These are phyloP conservation scores for Cercospora sp. DNA, from an alignment of 2,329 filamentous ascomycete species.

Conservation along the genomic window DNA sequence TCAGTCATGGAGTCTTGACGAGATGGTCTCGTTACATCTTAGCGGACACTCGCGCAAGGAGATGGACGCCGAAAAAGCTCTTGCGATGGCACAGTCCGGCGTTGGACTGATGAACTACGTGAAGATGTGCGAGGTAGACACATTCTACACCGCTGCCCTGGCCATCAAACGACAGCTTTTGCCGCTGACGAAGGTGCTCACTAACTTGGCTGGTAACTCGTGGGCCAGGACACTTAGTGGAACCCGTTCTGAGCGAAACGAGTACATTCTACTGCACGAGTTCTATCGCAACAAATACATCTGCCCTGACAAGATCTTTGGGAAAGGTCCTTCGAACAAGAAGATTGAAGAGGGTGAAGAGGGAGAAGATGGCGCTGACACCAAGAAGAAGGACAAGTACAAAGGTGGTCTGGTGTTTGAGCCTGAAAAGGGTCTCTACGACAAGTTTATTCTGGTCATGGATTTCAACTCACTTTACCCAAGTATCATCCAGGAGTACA, in stretches of 20 bases:
- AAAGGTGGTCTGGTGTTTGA: slow-evolving; percentile 98
- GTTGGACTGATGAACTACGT: slow-evolving; percentile 91
- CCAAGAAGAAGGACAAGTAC: slow-evolving; percentile 98
- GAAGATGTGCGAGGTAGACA: slow-evolving; percentile 90
- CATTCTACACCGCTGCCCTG: slow-evolving; percentile 90
- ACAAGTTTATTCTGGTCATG: slow-evolving; percentile 98
- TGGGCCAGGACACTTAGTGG: slow-evolving; percentile 96
- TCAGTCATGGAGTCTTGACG: slow-evolving; percentile 95
- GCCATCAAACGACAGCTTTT: slow-evolving; percentile 88
- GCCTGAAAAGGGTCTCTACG: slow-evolving; percentile 94
- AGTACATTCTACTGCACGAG: slow-evolving; percentile 97
- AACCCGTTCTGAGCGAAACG: slow-evolving; percentile 94
- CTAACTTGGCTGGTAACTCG: slow-evolving; percentile 94
- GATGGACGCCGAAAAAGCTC: slow-evolving; percentile 80
- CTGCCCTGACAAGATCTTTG: slow-evolving; percentile 89
- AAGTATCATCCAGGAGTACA: slow-evolving; percentile 98
- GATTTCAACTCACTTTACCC: slow-evolving; percentile 99
- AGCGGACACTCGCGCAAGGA: slow-evolving; percentile 73
- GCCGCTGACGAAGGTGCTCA: slow-evolving; percentile 89
- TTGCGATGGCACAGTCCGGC: slow-evolving; percentile 77
- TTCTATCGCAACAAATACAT: slow-evolving; percentile 98
- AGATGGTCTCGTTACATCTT: slow-evolving; percentile 94
- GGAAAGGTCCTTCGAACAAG: slow-evolving; percentile 61
- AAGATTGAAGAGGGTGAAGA: slow-evolving; percentile 76
- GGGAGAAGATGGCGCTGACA: slow-evolving; percentile 62